phyloP scores from a whole-genome alignment of 352 stramenopile species.

The Phytophthora melonis region DNA sequence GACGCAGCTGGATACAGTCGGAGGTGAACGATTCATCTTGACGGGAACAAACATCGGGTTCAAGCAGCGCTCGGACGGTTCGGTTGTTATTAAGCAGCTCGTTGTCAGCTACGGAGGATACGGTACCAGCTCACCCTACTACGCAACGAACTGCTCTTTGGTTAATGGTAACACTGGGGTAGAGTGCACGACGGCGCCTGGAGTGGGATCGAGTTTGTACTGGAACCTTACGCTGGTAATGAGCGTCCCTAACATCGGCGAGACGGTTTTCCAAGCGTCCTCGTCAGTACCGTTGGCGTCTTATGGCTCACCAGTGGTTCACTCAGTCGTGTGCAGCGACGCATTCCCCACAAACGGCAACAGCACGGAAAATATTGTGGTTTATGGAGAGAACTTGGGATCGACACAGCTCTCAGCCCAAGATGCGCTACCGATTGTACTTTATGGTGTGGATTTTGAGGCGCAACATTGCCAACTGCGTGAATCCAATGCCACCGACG shows the following conservation, averaged over 20 bases:
- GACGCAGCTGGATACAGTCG: constrained; percentile 41
- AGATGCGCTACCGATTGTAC: constrained; percentile 29
- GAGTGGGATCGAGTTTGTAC: constrained; percentile 53
- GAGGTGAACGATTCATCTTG: constrained; percentile 49
- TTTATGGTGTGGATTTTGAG: constrained; percentile 50
- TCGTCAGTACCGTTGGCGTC: constrained; percentile 48
- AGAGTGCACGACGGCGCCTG: constrained; percentile 50
- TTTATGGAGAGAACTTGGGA: constrained; percentile 61
- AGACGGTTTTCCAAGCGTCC: constrained; percentile 52
- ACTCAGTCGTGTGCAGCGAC: constrained; percentile 36
- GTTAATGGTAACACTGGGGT: constrained; percentile 57
- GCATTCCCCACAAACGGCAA: constrained; percentile 56
- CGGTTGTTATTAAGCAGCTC: constrained; percentile 49
- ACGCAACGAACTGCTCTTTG: constrained; percentile 50
- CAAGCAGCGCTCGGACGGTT: constrained; percentile 50
- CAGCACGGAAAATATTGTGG: constrained; percentile 36
- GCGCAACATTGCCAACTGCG: constrained; percentile 41
- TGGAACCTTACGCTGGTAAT: constrained; percentile 64
- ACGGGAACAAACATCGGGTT: constrained; percentile 68
- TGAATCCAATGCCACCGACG: not conserved
- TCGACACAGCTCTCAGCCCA: constrained; percentile 13
- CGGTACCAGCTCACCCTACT: constrained; percentile 42
- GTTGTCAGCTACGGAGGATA: constrained; percentile 56
- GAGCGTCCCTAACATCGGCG: constrained; percentile 40
- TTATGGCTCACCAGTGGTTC: constrained; percentile 44